Evolutionary conservation across 352 stramenopile species (phyloP).

Genomic region (Phytophthora palmivora): DNA sequence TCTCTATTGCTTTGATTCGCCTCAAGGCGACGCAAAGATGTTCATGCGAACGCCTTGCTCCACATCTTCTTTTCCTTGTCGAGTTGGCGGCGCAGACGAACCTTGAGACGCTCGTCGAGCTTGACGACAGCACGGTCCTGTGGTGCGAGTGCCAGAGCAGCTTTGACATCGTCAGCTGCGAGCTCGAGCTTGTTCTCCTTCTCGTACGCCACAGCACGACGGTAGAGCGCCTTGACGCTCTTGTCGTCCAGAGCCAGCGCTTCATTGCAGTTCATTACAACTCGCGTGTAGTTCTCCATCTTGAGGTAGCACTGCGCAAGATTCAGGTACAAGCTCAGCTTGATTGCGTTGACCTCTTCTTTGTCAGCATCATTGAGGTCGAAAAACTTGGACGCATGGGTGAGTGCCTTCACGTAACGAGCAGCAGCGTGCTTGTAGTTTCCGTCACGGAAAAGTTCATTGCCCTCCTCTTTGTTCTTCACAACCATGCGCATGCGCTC

Average conservation of each 20-base stretch:
- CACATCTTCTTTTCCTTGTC: constrained; percentile 94
- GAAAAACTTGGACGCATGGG: constrained; percentile 93
- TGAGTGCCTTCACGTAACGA: constrained; percentile 93
- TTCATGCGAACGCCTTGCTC: constrained; percentile 82
- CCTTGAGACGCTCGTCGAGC: constrained; percentile 77
- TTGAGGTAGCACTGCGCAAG: constrained; percentile 94
- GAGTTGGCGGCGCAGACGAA: constrained; percentile 73
- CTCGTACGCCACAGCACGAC: constrained; percentile 85
- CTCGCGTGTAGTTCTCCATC: constrained; percentile 90
- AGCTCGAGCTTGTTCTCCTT: constrained; percentile 88
- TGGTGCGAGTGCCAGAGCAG: constrained; percentile 56
- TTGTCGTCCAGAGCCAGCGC: constrained; percentile 74
- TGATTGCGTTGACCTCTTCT: constrained; percentile 88
- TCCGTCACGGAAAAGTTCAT: constrained; percentile 92
- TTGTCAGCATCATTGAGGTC: constrained; percentile 85
- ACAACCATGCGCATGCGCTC: constrained; percentile 94
- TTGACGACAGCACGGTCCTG: constrained; percentile 84
- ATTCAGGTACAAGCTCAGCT: constrained; percentile 94
- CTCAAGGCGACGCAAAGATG: background rate
- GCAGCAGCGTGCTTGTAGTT: constrained; percentile 90
- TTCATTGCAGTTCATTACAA: constrained; percentile 87
- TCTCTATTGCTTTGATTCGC: constrained; percentile 10
- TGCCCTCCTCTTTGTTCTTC: constrained; percentile 97
- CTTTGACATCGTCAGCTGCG: constrained; percentile 68
- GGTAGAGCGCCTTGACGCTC: constrained; percentile 91